Conservation (phyloP, 257 asterid species). For the Scutellaria galericulata region DNA sequence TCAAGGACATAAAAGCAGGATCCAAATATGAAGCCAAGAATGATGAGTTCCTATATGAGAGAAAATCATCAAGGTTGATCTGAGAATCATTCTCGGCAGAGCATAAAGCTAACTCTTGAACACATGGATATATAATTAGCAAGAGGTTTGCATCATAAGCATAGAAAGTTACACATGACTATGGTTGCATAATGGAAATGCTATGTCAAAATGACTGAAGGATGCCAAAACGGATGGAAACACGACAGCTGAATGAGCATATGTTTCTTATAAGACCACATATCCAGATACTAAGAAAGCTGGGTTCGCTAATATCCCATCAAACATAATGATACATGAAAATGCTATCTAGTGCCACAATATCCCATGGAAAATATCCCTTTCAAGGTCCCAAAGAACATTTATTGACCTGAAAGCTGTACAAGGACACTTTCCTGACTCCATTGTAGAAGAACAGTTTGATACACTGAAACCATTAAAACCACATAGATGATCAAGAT, state of each 20-base stretch:
- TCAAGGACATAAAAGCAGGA: slow-evolving; percentile 92
- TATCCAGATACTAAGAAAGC: not conserved
- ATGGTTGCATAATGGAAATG: not conserved
- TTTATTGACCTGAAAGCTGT: not conserved
- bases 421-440: slow-evolving; percentile 6
- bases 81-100: slow-evolving; percentile 2
- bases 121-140: slow-evolving; percentile 24
- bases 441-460: slow-evolving; percentile 2
- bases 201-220: slow-evolving; percentile 6
- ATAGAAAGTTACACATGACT: slow-evolving; percentile 12
- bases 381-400: not conserved
- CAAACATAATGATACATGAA: not conserved
- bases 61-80: slow-evolving; percentile 19
- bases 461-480: slow-evolving; percentile 12
- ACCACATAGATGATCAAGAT: not conserved
- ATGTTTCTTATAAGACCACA: not conserved
- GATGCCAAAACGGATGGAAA: slow-evolving; percentile 25
- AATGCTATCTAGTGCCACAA: not conserved
- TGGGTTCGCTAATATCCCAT: slow-evolving; percentile 20
- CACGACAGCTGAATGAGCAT: slow-evolving; percentile 3
- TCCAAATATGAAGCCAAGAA: slow-evolving; percentile 82
- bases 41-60: slow-evolving; percentile 64
- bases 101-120: slow-evolving; percentile 14
- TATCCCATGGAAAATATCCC: slow-evolving; percentile 8
- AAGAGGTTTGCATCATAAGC: slow-evolving; percentile 9